These are phyloP conservation scores for Ceratocystis harringtonii DNA, from an alignment of 2,329 filamentous ascomycete species.

Conservation along the genomic window DNA sequence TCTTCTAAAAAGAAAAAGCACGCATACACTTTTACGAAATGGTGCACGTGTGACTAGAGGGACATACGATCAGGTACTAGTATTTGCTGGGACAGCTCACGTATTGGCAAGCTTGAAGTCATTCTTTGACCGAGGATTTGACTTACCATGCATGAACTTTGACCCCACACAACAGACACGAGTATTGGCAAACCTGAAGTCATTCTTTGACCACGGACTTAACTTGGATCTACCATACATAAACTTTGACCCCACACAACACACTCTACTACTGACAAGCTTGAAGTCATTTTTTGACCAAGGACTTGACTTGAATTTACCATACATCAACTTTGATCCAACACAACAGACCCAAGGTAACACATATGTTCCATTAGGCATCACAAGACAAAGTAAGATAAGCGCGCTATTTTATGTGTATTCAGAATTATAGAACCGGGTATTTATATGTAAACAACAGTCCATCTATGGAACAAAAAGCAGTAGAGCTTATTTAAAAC, in stretches of 20 bases:
- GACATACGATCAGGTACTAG: background rate
- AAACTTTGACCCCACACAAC: too few relatives aligned
- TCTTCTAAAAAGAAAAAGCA: slow-evolving; percentile 16
- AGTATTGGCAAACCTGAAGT: too few relatives aligned
- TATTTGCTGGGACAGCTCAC: too few relatives aligned
- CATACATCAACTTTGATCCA: background rate
- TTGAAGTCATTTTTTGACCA: background rate
- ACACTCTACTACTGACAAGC: too few relatives aligned
- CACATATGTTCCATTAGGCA: background rate
- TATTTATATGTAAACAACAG: background rate
- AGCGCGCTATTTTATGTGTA: background rate
- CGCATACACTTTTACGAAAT: slow-evolving; percentile 16
- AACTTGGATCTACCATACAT: background rate
- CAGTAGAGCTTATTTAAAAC: slow-evolving; percentile 29
- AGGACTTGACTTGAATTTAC: background rate
- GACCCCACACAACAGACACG: background rate
- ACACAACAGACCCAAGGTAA: background rate
- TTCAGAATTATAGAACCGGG: background rate
- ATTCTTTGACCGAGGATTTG: background rate
- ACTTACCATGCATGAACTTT: background rate
- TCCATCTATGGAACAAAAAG: background rate
- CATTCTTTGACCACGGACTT: background rate
- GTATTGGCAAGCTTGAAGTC: too few relatives aligned
- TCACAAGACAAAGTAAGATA: background rate
- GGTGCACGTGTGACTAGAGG: background rate